Conservation (phyloP, 2,329 filamentous ascomycete genomes). For the Alternaria metachromatica region DNA sequence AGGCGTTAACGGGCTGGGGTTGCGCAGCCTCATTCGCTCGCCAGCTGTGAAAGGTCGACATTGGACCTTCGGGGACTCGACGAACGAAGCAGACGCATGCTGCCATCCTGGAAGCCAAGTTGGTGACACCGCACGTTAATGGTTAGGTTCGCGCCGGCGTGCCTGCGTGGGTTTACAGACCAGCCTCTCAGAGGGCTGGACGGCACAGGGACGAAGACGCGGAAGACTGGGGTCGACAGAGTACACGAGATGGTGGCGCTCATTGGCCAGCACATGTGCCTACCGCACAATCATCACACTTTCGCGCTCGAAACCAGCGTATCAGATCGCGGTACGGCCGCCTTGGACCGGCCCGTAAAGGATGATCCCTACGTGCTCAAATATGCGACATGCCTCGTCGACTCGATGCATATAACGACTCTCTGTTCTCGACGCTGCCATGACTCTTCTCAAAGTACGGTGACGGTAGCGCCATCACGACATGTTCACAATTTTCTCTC, state of each 20-base stretch:
- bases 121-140: constrained; percentile 39
- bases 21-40: constrained; percentile 38
- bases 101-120: constrained; percentile 41
- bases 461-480: constrained; percentile 24
- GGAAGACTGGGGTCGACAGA: constrained; percentile 27
- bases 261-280: constrained; percentile 13
- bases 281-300: constrained; percentile 35
- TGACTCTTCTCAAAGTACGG: constrained; percentile 20
- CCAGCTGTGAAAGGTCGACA: constrained; percentile 28
- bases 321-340: constrained; percentile 29
- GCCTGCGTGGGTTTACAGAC: constrained; percentile 40
- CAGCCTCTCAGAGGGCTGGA: constrained; percentile 36
- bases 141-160: constrained; percentile 45
- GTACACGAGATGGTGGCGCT: constrained; percentile 22
- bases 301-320: constrained; percentile 15
- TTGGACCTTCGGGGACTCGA: constrained; percentile 35
- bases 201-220: constrained; percentile 31
- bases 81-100: constrained; percentile 34
- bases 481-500: background rate
- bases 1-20: constrained; percentile 45
- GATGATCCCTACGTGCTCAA: constrained; percentile 19
- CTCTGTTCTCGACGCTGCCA: constrained; percentile 9
- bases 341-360: constrained; percentile 35
- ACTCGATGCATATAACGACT: constrained; percentile 22
- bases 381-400: constrained; percentile 16